These are phyloP conservation scores for Plasmodium fragile DNA, from an alignment of 169 alveolate genomes.

Conservation along the genomic window DNA sequence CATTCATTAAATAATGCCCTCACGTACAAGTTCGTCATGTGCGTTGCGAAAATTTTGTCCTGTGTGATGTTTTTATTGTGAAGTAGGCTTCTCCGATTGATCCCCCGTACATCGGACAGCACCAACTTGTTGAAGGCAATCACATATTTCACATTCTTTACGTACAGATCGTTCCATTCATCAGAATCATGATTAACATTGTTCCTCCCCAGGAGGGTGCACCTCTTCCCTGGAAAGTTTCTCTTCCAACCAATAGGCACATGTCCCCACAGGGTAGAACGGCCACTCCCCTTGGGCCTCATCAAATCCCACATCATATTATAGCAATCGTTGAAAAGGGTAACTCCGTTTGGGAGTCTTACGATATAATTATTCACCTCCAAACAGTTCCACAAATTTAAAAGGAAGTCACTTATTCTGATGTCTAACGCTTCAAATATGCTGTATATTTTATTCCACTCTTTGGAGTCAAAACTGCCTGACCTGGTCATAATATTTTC, in stretches of 20 bases:
- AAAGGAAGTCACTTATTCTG: not conserved
- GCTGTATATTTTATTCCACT: constrained; percentile 48
- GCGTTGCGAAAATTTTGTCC: constrained; percentile 2
- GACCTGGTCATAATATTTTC: constrained; percentile 68
- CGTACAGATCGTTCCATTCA: constrained; percentile 3
- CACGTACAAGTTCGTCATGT: constrained; percentile 9
- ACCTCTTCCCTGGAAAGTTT: not conserved
- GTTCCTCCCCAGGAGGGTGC: too few species aligned
- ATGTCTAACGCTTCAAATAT: constrained; percentile 46
- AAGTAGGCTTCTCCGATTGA: not conserved
- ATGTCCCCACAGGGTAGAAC: not conserved
- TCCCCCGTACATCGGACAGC: constrained; percentile 16
- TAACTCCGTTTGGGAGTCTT: not conserved
- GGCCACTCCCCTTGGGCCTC: not conserved
- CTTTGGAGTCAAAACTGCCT: constrained; percentile 70
- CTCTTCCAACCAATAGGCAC: not conserved
- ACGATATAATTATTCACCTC: constrained; percentile 19
- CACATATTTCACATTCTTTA: constrained; percentile 20
- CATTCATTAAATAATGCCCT: constrained; percentile 66
- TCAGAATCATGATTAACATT: not conserved
- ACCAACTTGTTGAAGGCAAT: constrained; percentile 23
- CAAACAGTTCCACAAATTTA: constrained; percentile 13
- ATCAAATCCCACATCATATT: constrained; percentile 6
- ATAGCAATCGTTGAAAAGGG: constrained; percentile 12
- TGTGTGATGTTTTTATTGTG: constrained; percentile 8